Conservation (phyloP, 169 alveolate genomes). For the Plasmodium inui region DNA sequence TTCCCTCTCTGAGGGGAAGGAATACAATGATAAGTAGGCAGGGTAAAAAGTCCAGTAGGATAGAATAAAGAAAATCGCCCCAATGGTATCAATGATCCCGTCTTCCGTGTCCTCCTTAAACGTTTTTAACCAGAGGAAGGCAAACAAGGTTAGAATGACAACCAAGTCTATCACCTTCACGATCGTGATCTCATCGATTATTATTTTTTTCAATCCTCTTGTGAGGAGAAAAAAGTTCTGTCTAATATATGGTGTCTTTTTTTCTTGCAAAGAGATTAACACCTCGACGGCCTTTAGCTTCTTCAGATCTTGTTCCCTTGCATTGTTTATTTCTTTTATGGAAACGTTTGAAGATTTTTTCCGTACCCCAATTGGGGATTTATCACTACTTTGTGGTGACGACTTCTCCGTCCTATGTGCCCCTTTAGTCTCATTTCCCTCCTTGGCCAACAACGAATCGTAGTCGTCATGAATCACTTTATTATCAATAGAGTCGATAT, state of each 20-base stretch:
- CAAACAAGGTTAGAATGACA: slow-evolving; percentile 44
- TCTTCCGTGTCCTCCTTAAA: slow-evolving; percentile 45
- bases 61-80: slow-evolving; percentile 63
- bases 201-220: slow-evolving; percentile 53
- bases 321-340: neutral
- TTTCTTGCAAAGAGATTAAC: slow-evolving; percentile 43
- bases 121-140: slow-evolving; percentile 49
- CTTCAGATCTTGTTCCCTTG: slow-evolving; percentile 16
- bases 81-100: slow-evolving; percentile 50
- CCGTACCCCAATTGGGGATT: neutral
- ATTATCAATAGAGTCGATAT: slow-evolving; percentile 19
- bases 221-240: slow-evolving; percentile 30
- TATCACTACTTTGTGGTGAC: neutral
- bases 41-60: slow-evolving; percentile 73
- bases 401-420: neutral
- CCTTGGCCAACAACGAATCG: neutral
- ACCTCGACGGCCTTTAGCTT: slow-evolving; percentile 30
- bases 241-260: slow-evolving; percentile 26
- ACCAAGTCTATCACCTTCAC: slow-evolving; percentile 33
- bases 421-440: neutral
- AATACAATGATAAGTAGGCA: slow-evolving; percentile 69
- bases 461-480: slow-evolving; percentile 42
- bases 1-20: slow-evolving; percentile 79
- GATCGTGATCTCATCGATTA: slow-evolving; percentile 34
- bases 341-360: neutral